Percentiles rank a stretch among this genome's conserved stretches.
These are phyloP conservation scores for Plasmodium chabaudi DNA, from an alignment of 169 alveolate species.

Conservation along the genomic window DNA sequence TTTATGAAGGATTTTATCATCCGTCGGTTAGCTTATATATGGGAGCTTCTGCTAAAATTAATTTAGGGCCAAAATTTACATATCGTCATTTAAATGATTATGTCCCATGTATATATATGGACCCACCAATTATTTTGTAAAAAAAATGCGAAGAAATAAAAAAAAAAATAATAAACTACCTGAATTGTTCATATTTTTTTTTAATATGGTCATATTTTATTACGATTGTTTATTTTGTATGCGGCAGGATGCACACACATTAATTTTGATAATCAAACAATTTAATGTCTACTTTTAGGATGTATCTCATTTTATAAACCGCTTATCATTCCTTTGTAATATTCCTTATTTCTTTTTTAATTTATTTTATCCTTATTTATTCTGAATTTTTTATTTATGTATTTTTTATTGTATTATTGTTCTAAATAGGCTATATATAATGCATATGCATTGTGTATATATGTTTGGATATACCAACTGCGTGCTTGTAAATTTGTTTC, in stretches of 20 bases:
- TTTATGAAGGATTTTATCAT: conserved; percentile 88
- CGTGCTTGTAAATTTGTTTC: conserved; percentile 37
- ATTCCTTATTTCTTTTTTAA: background rate
- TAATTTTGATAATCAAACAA: background rate
- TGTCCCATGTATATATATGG: conserved; percentile 81
- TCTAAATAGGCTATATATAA: no score
- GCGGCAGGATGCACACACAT: background rate
- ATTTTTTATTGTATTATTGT: conserved; percentile 9
- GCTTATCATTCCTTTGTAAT: background rate
- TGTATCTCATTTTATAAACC: background rate
- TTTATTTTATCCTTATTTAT: background rate
- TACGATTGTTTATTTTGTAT: conserved; percentile 1
- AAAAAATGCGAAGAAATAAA: background rate
- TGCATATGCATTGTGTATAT: no score
- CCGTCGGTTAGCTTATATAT: conserved; percentile 90
- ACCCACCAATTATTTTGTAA: conserved; percentile 74
- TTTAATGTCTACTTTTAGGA: background rate
- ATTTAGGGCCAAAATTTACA: conserved; percentile 82
- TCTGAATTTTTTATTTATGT: background rate
- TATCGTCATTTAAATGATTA: conserved; percentile 78
- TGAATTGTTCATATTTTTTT: background rate
- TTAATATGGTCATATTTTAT: background rate
- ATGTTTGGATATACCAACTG: no score
- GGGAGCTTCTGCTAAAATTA: conserved; percentile 89
- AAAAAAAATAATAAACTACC: conserved; percentile 2